Conservation (phyloP, 306 rosid genomes). For the Cucurbita maxima region DNA sequence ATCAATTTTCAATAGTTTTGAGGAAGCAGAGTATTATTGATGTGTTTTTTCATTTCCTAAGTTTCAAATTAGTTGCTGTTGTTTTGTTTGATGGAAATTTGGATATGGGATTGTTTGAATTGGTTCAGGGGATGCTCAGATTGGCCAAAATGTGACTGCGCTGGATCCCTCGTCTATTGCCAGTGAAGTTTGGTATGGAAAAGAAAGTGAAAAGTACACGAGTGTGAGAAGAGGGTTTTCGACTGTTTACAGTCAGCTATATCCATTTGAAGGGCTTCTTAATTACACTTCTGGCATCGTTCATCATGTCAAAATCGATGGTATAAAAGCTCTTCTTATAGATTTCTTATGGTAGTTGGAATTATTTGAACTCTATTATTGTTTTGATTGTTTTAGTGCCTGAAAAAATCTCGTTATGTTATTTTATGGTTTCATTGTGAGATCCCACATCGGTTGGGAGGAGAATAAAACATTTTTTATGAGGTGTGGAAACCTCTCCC, state of each 20-base stretch:
- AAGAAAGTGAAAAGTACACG: conserved; percentile 50
- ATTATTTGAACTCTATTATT: not conserved
- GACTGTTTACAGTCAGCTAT: conserved; percentile 55
- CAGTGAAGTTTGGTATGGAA: conserved; percentile 73
- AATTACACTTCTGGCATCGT: conserved; percentile 86
- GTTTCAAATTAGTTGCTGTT: not conserved
- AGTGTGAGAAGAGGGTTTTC: conserved; percentile 40
- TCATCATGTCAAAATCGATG: conserved; percentile 73
- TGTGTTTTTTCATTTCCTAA: not conserved
- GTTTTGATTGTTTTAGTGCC: not conserved
- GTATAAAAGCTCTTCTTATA: conserved; percentile 14
- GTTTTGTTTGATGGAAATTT: conserved; percentile 1
- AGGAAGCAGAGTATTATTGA: not conserved
- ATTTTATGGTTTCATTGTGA: not conserved
- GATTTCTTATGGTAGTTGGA: not conserved
- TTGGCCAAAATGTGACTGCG: conserved; percentile 59
- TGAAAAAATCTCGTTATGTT: not conserved
- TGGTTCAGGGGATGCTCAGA: conserved; percentile 71
- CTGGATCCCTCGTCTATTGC: conserved; percentile 47
- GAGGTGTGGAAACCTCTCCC: too few relatives aligned
- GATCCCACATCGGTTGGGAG: too few relatives aligned
- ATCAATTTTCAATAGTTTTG: not conserved
- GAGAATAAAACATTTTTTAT: too few relatives aligned
- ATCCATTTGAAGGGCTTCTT: conserved; percentile 68
- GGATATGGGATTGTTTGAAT: conserved; percentile 9